These are phyloP conservation scores for Myxozyma geophila DNA, from an alignment of 805 yeast species.

Conservation along the genomic window DNA sequence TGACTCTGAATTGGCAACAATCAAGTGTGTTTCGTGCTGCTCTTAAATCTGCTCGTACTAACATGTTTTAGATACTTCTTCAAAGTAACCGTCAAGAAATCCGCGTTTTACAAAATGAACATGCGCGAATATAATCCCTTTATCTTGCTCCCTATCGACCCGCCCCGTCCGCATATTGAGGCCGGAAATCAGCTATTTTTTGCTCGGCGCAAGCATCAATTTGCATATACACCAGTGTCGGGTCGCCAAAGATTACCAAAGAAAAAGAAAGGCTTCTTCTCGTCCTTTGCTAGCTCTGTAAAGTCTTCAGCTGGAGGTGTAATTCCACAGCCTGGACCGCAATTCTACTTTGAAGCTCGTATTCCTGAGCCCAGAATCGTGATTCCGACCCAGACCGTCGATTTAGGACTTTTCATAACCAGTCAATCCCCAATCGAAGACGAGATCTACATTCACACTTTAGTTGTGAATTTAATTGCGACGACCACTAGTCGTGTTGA, in stretches of 20 bases:
- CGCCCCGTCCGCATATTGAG: conserved; percentile 33
- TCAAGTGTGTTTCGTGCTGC: conserved; percentile 24
- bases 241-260: not conserved
- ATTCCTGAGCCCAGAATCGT: conserved; percentile 54
- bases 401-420: conserved; percentile 34
- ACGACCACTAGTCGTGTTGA: conserved; percentile 44
- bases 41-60: conserved; percentile 28
- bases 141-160: conserved; percentile 54
- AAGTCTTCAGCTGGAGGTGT: not conserved
- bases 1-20: conserved; percentile 28
- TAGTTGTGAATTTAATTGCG: conserved; percentile 46
- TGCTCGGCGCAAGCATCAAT: conserved; percentile 46
- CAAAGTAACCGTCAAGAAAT: conserved; percentile 62
- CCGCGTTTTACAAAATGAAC: conserved; percentile 55
- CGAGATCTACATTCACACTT: conserved; percentile 50
- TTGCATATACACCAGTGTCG: conserved; percentile 15
- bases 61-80: conserved; percentile 54
- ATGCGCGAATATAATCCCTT: conserved; percentile 56
- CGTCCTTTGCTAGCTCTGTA: conserved; percentile 3
- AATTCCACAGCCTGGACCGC: conserved; percentile 35
- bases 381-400: conserved; percentile 50
- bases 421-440: conserved; percentile 1
- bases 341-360: conserved; percentile 53
- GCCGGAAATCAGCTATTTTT: conserved; percentile 46
- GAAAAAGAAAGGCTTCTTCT: conserved; percentile 23